Base-by-base conservation (phyloP, 1,284 basidiomycete species). In the Thecaphora thlaspeos region DNA sequence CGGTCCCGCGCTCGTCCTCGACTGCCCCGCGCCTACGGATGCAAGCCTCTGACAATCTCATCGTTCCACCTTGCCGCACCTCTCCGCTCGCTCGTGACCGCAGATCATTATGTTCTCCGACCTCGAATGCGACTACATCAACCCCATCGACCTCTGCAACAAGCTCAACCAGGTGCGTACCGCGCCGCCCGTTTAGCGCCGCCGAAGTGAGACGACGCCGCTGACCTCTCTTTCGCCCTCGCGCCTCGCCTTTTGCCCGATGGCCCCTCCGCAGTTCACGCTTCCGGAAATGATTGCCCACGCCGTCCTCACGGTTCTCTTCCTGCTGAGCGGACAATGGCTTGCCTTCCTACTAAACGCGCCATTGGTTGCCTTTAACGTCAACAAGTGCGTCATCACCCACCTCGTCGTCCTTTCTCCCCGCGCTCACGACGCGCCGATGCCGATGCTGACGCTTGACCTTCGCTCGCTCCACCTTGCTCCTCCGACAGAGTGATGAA, bases 121-220 rank as follows among this genome's bases (percentile, higher is more conserved):
- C 36, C 52, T 70, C 44, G 70, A 70, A 57, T 75, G 76, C 51
- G 75, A 97, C 84, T 98, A 97, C 82, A 95, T 98, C 83, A 99
- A 98, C 82, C 94, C 94, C 51, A 97, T 98, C 85, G 94, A 99
- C 81, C 87, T 98, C 36, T 98, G 95, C 83, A 97, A 97, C 83
- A 97, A 97, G 83, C 87, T 99, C 75, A 99, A 98, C 80, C 90
- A 94, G 81, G 94, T 95, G 64, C 50, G 80, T 38, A 8, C 37
- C 17, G 17, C 19, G 17, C n/a, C n/a, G n/a, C n/a, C n/a, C n/a
- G n/a, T n/a, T n/a, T n/a, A n/a, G n/a, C n/a, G n/a, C n/a, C n/a
- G n/a, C n/a, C n/a, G n/a, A n/a, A n/a, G n/a, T 30, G 28, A 7
- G 14, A n/a, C 21, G 36, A n/a, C 0, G 22, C 26, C 34, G 9